Base-by-base conservation (phyloP, 331 rosid genomes). In the Telfairia occidentalis region DNA sequence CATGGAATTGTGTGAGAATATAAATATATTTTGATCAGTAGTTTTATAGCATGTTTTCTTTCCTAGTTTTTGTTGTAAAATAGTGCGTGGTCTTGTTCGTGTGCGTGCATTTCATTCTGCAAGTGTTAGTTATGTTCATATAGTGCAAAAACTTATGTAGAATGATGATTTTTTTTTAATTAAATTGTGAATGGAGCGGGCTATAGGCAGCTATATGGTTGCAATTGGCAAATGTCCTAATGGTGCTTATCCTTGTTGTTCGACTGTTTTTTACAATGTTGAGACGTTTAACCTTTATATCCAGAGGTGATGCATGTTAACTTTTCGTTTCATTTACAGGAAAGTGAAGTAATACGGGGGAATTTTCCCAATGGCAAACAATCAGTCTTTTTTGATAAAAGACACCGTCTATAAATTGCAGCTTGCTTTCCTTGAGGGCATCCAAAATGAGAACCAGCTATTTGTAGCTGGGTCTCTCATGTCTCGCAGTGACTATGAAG, bases 381-480 rank as follows among this genome's bases (percentile, higher is more conserved):
- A 81, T 72, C 84, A 79, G n/a, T 75, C 77, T 1, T 10, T 38
- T 67, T 73, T 84, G 48, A 84, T 88, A 38, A 82, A 87, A 73
- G 96, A 88, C 53, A 89, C 87, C 30, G 87, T 91, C 13, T 71
- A 80, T 71, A 88, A 83, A 75, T 81, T 91, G 78, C 97, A 90
- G 43, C 83, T 88, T 74, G 75, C 82, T 38, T 89, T 91, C 55
- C 87, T 91, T 76, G 86, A 84, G 19, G 96, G 96, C 82, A 74
- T 87, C 30, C 74, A 82, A 28, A 82, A 74, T 71, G 91, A 84
- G 81, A 86, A 85, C 77, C 96, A 84, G 78, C 83, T 94, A 45
- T 91, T 81, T 82, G 90, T 88, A 9, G 96, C 96, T 57, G 98
- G 96, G 50, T 84, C 89, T 64, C 64, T 94, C 42, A 85, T 91